A percentile compares a stretch with the other conserved stretches of the same genome.
phyloP scores from a whole-genome alignment of 176 grass and related monocot species.

The Avena atlantica region DNA sequence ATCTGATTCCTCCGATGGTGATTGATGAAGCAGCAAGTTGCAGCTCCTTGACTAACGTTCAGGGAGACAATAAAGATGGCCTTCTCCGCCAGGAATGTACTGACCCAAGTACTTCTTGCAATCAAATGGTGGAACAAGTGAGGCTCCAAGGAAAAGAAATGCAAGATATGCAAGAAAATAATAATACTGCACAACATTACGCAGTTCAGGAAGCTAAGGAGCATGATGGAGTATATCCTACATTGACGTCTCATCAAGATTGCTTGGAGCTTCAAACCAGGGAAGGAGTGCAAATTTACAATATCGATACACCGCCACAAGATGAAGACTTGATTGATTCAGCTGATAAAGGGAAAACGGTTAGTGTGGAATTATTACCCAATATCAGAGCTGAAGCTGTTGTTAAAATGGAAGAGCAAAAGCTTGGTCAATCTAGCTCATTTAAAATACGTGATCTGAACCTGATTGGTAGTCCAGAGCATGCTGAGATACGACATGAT shows the following conservation, averaged over 20 bases:
- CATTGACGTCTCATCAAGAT: constrained; percentile 45
- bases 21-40: constrained; percentile 45
- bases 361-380: constrained; percentile 42
- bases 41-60: constrained; percentile 36
- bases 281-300: constrained; percentile 51
- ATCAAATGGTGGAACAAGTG: constrained; percentile 45
- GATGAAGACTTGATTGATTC: constrained; percentile 64
- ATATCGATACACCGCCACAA: constrained; percentile 52
- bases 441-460: constrained; percentile 97
- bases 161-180: constrained; percentile 44
- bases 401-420: constrained; percentile 60
- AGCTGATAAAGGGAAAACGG: constrained; percentile 60
- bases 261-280: constrained; percentile 42
- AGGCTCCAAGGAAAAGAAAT: constrained; percentile 49
- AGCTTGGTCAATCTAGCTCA: constrained; percentile 56
- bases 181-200: constrained; percentile 43
- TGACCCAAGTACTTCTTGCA: constrained; percentile 42
- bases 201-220: constrained; percentile 56
- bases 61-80: constrained; percentile 44
- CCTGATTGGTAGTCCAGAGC: constrained; percentile 72
- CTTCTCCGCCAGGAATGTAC: constrained; percentile 36
- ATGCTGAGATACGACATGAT: constrained; percentile 73
- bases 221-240: constrained; percentile 30
- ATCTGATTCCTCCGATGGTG: constrained; percentile 47
- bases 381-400: constrained; percentile 43